Evolutionary conservation across 306 rosid species (phyloP).

Genomic region (Gillenia trifoliata): DNA sequence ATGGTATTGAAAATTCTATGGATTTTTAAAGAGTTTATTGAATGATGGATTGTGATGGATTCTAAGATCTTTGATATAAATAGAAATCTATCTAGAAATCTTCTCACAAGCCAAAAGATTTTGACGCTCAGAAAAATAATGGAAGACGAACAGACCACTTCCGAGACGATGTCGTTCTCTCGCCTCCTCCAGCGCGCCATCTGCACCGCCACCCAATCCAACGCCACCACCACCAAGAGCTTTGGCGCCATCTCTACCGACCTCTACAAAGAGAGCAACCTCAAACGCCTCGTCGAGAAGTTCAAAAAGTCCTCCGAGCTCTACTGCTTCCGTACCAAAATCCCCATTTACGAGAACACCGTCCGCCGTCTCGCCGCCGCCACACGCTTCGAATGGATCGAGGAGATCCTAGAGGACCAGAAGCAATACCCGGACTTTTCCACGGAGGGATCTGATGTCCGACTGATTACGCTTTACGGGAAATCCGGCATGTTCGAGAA

Average conservation of each 20-base stretch:
- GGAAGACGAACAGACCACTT: too few relatives aligned
- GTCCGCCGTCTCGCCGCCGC: constrained; percentile 71
- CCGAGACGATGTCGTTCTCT: constrained; percentile 28
- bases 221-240: constrained; percentile 1
- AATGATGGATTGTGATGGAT: too few relatives aligned
- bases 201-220: constrained; percentile 29
- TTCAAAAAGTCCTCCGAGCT: constrained; percentile 62
- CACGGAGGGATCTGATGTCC: constrained; percentile 60
- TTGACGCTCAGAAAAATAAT: too few relatives aligned
- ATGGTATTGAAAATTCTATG: too few relatives aligned
- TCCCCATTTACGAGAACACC: constrained; percentile 46
- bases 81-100: too few relatives aligned
- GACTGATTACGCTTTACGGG: constrained; percentile 48
- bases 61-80: too few relatives aligned
- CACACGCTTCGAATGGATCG: constrained; percentile 53
- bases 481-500: constrained; percentile 44
- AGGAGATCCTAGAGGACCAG: constrained; percentile 63
- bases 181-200: constrained; percentile 52
- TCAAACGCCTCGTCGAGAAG: constrained; percentile 49
- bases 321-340: constrained; percentile 48
- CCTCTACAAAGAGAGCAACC: constrained; percentile 48
- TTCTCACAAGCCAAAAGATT: too few relatives aligned
- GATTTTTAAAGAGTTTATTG: too few relatives aligned
- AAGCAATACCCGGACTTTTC: constrained; percentile 45
- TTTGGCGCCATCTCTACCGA: constrained; percentile 35